These are phyloP conservation scores for Diplodia corticola DNA, from an alignment of 2,329 filamentous ascomycete genomes.

Conservation along the genomic window DNA sequence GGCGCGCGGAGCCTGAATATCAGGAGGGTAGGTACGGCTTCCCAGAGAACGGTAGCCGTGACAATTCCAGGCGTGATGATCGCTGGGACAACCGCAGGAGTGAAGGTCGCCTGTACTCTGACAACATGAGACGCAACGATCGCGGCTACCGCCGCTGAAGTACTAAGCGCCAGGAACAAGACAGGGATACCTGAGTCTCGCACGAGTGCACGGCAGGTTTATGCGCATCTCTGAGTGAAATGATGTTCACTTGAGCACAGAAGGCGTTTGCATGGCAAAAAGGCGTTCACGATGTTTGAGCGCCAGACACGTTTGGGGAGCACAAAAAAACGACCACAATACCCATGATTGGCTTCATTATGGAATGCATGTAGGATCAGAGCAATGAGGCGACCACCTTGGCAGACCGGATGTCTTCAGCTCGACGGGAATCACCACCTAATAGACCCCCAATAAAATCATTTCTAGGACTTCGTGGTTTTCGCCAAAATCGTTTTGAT, in stretches of 20 bases:
- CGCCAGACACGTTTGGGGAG: background rate
- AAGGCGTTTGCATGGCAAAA: slow-evolving; percentile 14
- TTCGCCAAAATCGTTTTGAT: slow-evolving; percentile 92
- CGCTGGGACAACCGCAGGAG: slow-evolving; percentile 14
- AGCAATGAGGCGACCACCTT: background rate
- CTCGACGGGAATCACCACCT: background rate
- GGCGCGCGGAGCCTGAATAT: slow-evolving; percentile 38
- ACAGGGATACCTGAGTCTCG: background rate
- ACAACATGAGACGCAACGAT: slow-evolving; percentile 20
- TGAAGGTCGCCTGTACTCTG: slow-evolving; percentile 18
- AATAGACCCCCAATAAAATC: background rate
- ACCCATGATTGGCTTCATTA: slow-evolving; percentile 20
- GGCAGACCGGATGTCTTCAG: background rate
- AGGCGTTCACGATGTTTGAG: background rate
- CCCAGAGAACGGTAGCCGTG: slow-evolving; percentile 8
- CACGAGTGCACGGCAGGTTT: background rate
- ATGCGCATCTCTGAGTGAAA: background rate
- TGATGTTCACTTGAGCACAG: background rate
- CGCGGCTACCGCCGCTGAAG: slow-evolving; percentile 20
- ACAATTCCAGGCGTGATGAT: slow-evolving; percentile 20
- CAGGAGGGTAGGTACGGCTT: slow-evolving; percentile 49
- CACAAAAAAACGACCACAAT: slow-evolving; percentile 11
- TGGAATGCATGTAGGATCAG: background rate
- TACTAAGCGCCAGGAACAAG: background rate
- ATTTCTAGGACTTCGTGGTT: slow-evolving; percentile 44